Evolutionary conservation across 2,329 filamentous ascomycete genomes (phyloP).

Genomic region (Leptographium procerum): DNA sequence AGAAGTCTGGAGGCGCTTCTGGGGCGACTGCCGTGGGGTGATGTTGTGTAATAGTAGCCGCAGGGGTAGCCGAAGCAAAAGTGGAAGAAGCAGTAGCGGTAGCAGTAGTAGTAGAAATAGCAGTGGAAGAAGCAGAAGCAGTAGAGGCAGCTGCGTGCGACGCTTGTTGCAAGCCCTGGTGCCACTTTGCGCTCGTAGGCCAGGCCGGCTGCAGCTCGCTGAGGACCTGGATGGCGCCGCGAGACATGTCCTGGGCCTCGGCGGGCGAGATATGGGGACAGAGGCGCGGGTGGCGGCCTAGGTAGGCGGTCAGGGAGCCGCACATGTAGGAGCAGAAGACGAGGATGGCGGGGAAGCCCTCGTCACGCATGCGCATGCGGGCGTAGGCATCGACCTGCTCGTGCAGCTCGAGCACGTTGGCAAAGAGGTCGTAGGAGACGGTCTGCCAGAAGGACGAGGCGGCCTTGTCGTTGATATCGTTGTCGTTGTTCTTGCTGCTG

Average conservation of each 20-base stretch:
- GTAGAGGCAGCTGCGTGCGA: conserved; percentile 6
- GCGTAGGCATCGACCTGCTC: conserved; percentile 21
- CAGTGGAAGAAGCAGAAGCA: neutral
- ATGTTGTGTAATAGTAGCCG: too few relatives aligned
- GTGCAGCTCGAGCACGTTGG: conserved; percentile 23
- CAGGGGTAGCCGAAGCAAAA: neutral
- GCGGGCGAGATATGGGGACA: conserved; percentile 7
- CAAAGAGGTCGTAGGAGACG: conserved; percentile 19
- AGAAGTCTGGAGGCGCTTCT: too few relatives aligned
- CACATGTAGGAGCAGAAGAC: conserved; percentile 29
- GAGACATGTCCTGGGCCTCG: conserved; percentile 11
- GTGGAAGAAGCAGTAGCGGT: neutral
- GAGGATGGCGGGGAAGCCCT: conserved; percentile 22
- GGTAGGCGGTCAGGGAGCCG: conserved; percentile 20
- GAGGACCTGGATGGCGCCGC: conserved; percentile 13
- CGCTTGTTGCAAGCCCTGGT: conserved; percentile 13
- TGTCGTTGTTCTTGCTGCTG: neutral
- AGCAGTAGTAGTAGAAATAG: neutral
- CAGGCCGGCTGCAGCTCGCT: conserved; percentile 13
- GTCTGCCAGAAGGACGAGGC: conserved; percentile 1
- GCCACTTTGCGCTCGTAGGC: conserved; percentile 14
- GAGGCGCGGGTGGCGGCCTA: conserved; percentile 9
- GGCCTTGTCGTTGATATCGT: neutral
- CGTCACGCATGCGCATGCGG: conserved; percentile 5
- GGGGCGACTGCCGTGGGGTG: too few relatives aligned